phyloP scores from a whole-genome alignment of 805 yeast species.

The Sugiyamaella qingdaonensis region DNA sequence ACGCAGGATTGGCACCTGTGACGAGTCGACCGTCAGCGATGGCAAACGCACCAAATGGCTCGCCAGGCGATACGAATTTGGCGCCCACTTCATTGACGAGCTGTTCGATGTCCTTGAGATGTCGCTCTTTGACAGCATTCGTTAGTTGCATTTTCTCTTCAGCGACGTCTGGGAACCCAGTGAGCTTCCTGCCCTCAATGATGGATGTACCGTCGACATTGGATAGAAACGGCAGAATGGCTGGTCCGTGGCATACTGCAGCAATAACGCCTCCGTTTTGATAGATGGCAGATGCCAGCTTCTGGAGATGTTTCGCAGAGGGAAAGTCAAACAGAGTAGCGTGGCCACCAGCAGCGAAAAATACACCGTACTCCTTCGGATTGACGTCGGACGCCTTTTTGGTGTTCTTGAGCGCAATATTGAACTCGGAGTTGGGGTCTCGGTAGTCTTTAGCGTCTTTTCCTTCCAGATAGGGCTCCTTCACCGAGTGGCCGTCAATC shows the following conservation, averaged over 20 bases:
- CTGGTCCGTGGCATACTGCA: conserved; percentile 71
- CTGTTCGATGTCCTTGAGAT: conserved; percentile 38
- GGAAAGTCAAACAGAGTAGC: conserved; percentile 59
- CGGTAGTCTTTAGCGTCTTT: conserved; percentile 42
- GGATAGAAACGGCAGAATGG: conserved; percentile 46
- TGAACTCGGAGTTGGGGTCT: conserved; percentile 40
- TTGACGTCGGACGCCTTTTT: conserved; percentile 48
- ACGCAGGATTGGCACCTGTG: conserved; percentile 63
- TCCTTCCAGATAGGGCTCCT: conserved; percentile 39
- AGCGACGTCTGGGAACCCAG: conserved; percentile 60
- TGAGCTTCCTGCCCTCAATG: conserved; percentile 49
- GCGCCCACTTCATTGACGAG: conserved; percentile 37
- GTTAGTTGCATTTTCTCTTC: conserved; percentile 37
- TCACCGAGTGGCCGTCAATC: conserved; percentile 53
- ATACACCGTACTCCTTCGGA: conserved; percentile 47
- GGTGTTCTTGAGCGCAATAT: conserved; percentile 36
- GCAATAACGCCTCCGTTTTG: conserved; percentile 51
- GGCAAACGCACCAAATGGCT: conserved; percentile 49
- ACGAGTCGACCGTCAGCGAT: conserved; percentile 55
- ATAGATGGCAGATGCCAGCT: conserved; percentile 45
- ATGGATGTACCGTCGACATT: conserved; percentile 40
- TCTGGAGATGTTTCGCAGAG: conserved; percentile 43
- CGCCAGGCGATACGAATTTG: conserved; percentile 42
- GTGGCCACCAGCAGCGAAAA: conserved; percentile 66
- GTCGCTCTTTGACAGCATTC: conserved; percentile 28